These are phyloP conservation scores for Verticillium longisporum DNA, from an alignment of 2,329 filamentous ascomycete genomes.

Conservation along the genomic window DNA sequence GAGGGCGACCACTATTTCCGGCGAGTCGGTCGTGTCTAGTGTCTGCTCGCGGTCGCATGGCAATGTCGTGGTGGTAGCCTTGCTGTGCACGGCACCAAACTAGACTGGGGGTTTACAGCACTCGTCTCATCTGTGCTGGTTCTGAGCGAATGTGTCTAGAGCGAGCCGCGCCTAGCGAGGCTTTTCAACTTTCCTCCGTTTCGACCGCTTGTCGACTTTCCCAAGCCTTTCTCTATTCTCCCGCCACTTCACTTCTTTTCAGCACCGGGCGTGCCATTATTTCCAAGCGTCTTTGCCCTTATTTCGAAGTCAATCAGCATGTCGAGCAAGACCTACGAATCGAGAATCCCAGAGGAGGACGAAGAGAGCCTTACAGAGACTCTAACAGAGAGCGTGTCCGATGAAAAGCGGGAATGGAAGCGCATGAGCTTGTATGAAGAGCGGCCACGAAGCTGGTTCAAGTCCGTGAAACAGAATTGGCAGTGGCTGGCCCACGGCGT, in stretches of 20 bases:
- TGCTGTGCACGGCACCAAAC: too few relatives aligned
- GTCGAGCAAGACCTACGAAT: slow-evolving; percentile 9
- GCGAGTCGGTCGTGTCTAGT: too few relatives aligned
- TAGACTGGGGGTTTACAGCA: neutral
- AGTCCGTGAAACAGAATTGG: slow-evolving; percentile 23
- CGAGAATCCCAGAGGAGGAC: slow-evolving; percentile 14
- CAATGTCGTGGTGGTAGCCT: too few relatives aligned
- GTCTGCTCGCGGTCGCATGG: too few relatives aligned
- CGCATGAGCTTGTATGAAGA: slow-evolving; percentile 15
- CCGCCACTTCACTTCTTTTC: neutral
- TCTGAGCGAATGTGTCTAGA: neutral
- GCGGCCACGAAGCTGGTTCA: slow-evolving; percentile 13
- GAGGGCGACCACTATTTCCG: neutral
- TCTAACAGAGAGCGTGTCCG: slow-evolving; percentile 1
- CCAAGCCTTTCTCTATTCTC: neutral
- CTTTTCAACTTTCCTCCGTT: neutral
- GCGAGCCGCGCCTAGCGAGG: neutral
- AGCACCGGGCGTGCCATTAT: slow-evolving; percentile 9
- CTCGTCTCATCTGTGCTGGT: neutral
- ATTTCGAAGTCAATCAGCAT: slow-evolving; percentile 4
- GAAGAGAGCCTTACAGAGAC: slow-evolving; percentile 11
- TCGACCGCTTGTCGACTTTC: neutral
- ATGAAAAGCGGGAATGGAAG: slow-evolving; percentile 5
- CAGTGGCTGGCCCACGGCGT: slow-evolving; percentile 31
- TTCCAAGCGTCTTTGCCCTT: neutral